phyloP scores from a whole-genome alignment of 768 basidiomycete genomes.

The Stropharia rugosoannulata region DNA sequence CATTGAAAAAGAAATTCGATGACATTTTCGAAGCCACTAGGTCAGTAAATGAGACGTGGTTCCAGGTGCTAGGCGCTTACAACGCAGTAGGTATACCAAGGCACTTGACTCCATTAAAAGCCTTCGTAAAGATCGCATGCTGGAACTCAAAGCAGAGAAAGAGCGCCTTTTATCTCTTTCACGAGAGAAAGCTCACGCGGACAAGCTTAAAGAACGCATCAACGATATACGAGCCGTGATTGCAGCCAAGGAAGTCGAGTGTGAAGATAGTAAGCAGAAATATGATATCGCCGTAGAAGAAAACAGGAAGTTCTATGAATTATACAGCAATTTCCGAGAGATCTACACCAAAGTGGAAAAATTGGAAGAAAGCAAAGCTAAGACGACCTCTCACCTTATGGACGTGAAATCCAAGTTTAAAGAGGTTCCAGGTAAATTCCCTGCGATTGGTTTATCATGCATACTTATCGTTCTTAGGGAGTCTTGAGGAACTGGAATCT shows the following conservation, averaged over 20 bases:
- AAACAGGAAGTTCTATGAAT: constrained; percentile 81
- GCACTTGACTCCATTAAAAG: constrained; percentile 90
- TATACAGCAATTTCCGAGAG: constrained; percentile 83
- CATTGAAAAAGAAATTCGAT: constrained; percentile 98
- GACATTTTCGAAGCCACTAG: constrained; percentile 99
- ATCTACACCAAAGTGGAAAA: constrained; percentile 70
- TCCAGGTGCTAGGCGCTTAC: background rate
- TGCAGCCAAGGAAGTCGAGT: constrained; percentile 68
- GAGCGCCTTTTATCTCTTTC: constrained; percentile 78
- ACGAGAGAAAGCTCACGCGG: constrained; percentile 82
- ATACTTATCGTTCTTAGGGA: constrained; percentile 43
- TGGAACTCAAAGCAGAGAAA: constrained; percentile 91
- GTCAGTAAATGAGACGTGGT: constrained; percentile 36
- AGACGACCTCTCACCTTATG: constrained; percentile 58
- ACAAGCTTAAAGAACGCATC: constrained; percentile 73
- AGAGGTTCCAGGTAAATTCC: constrained; percentile 60
- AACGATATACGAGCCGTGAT: constrained; percentile 60
- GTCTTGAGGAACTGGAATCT: constrained; percentile 66
- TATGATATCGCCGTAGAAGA: constrained; percentile 64
- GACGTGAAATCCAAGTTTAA: constrained; percentile 64
- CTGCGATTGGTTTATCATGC: background rate
- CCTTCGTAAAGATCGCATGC: constrained; percentile 86
- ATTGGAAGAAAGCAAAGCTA: constrained; percentile 59
- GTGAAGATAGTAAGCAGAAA: constrained; percentile 66
- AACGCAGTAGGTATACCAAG: constrained; percentile 80